These are phyloP conservation scores for Thelephora aurantiotincta DNA, from an alignment of 768 basidiomycete species.

Conservation along the genomic window DNA sequence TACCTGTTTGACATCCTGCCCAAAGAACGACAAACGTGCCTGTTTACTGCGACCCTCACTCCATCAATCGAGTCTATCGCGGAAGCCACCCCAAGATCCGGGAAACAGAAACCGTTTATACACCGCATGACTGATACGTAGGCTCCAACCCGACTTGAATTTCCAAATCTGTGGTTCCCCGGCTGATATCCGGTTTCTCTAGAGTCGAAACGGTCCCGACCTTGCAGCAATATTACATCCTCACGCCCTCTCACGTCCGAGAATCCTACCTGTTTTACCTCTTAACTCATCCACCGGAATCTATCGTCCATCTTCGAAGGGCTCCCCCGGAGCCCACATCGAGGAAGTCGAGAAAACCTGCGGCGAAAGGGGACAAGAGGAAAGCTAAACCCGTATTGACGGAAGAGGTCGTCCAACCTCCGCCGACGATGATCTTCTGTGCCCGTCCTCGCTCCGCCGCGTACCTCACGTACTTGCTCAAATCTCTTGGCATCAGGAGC, in stretches of 20 bases:
- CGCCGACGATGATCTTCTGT: slow-evolving; percentile 94
- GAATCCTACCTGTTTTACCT: slow-evolving; percentile 87
- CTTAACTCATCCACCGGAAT: slow-evolving; percentile 78
- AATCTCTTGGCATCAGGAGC: slow-evolving; percentile 67
- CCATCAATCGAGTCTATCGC: slow-evolving; percentile 72
- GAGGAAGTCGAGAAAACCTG: slow-evolving; percentile 19
- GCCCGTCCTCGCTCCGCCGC: slow-evolving; percentile 77
- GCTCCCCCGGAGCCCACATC: slow-evolving; percentile 35
- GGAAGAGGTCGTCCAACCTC: slow-evolving; percentile 57
- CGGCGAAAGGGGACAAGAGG: slow-evolving; percentile 17
- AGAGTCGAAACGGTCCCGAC: slow-evolving; percentile 86
- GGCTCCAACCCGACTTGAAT: slow-evolving; percentile 14
- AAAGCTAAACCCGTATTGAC: slow-evolving; percentile 19
- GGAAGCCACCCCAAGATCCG: slow-evolving; percentile 54
- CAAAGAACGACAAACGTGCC: slow-evolving; percentile 80
- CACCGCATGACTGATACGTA: slow-evolving; percentile 67
- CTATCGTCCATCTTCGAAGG: slow-evolving; percentile 52
- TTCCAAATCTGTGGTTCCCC: slow-evolving; percentile 5
- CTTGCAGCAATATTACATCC: slow-evolving; percentile 77
- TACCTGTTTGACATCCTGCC: slow-evolving; percentile 70
- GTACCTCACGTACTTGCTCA: slow-evolving; percentile 70
- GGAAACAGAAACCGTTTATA: slow-evolving; percentile 80
- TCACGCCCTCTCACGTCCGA: slow-evolving; percentile 89
- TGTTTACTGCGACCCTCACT: slow-evolving; percentile 94
- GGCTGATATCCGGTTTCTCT: slow-evolving; percentile 3